Evolutionary conservation across 306 rosid species (phyloP).

Genomic region (Cucumis melo): DNA sequence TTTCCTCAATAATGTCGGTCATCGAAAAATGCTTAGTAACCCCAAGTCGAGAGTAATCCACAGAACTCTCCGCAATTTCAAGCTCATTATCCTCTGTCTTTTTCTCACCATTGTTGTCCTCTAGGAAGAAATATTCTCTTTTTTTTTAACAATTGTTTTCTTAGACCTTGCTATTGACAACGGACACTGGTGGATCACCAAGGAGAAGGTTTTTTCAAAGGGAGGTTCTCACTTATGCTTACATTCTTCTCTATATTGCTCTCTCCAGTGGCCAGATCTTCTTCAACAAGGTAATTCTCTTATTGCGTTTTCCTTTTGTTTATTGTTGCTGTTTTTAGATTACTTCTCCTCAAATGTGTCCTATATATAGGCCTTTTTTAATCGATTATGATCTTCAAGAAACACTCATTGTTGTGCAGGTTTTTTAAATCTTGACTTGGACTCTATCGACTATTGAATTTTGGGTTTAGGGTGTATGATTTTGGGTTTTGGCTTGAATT

Average conservation of each 20-base stretch:
- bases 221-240: conserved; percentile 52
- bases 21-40: too few relatives aligned
- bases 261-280: conserved; percentile 98
- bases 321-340: not conserved
- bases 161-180: not conserved
- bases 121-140: too few relatives aligned
- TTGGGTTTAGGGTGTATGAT: not conserved
- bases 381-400: not conserved
- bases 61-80: too few relatives aligned
- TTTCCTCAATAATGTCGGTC: too few relatives aligned
- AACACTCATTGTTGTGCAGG: not conserved
- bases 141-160: not conserved
- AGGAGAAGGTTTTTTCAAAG: conserved; percentile 21
- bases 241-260: conserved; percentile 79
- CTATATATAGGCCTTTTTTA: not conserved
- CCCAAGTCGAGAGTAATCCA: too few relatives aligned
- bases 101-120: too few relatives aligned
- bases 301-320: not conserved
- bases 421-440: not conserved
- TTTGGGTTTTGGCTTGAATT: not conserved
- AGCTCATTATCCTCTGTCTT: too few relatives aligned
- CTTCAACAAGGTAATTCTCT: conserved; percentile 76
- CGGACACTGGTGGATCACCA: conserved; percentile 57
- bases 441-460: not conserved
- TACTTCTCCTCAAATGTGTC: not conserved